These are phyloP conservation scores for Zhuliangozyma parablackwelliae DNA, from an alignment of 1,139 yeast species.

Conservation along the genomic window DNA sequence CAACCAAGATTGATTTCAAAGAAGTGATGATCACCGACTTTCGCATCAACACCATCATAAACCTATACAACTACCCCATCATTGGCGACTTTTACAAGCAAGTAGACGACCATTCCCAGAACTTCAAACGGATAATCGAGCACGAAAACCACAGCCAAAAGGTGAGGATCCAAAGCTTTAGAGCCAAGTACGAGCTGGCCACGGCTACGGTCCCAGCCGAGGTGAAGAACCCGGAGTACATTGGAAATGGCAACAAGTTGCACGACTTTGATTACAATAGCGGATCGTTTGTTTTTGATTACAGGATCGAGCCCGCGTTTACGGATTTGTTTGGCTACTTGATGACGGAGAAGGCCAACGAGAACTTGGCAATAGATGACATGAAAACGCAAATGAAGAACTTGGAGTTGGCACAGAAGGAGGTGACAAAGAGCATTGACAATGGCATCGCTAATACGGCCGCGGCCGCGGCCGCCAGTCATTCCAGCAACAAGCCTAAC, in stretches of 20 bases:
- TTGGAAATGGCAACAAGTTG: slow-evolving; percentile 3
- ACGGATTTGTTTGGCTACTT: slow-evolving; percentile 2
- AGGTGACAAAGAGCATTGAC: slow-evolving; percentile 6
- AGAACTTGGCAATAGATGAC: background rate
- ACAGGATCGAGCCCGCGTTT: slow-evolving; percentile 5
- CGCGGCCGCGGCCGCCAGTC: no score
- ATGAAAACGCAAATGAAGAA: slow-evolving; percentile 2
- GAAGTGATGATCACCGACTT: slow-evolving; percentile 22
- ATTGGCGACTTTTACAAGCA: slow-evolving; percentile 9
- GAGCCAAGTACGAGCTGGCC: slow-evolving; percentile 4
- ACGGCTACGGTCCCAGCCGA: no score
- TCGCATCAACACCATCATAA: slow-evolving; percentile 13
- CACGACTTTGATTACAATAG: slow-evolving; percentile 15
- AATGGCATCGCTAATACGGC: background rate
- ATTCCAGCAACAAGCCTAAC: no score
- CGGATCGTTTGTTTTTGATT: slow-evolving; percentile 24
- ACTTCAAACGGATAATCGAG: slow-evolving; percentile 6
- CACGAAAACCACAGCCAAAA: slow-evolving; percentile 12
- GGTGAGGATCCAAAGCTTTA: slow-evolving; percentile 7
- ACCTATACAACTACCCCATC: slow-evolving; percentile 21
- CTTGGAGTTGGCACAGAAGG: slow-evolving; percentile 9
- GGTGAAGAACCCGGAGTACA: background rate
- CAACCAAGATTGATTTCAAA: slow-evolving; percentile 18
- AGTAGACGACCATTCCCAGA: background rate
- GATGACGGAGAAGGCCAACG: background rate